A percentile compares a stretch with the other conserved stretches of the same genome.
phyloP scores from a whole-genome alignment of 495 filamentous ascomycete species.

The Terfezia boudieri region DNA sequence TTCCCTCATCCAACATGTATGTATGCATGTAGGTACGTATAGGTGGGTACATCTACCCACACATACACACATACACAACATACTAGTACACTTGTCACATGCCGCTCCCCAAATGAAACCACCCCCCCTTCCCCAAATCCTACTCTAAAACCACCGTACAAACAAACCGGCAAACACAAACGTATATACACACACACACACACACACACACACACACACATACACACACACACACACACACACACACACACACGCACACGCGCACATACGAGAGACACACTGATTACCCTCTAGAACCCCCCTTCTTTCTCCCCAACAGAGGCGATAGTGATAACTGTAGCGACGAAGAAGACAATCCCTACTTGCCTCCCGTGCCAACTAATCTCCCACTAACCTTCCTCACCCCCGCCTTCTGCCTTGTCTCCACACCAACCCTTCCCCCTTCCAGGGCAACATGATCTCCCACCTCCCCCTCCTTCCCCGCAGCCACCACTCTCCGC shows the following conservation, averaged over 20 bases:
- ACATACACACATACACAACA: conserved; percentile 4
- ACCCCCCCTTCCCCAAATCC: too few relatives aligned
- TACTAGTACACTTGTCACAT: conserved; percentile 1
- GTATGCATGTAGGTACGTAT: too few relatives aligned
- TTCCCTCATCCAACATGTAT: too few relatives aligned
- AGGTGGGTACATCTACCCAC: conserved; percentile 2
- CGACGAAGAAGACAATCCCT: conserved; percentile 8
- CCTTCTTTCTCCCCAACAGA: neutral
- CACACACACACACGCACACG: neutral
- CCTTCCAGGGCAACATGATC: conserved; percentile 13
- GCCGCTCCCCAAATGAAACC: conserved; percentile 2
- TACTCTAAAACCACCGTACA: neutral
- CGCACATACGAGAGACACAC: neutral
- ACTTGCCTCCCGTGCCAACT: conserved; percentile 41
- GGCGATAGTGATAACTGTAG: too few relatives aligned
- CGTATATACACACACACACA: too few relatives aligned
- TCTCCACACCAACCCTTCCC: conserved; percentile 7
- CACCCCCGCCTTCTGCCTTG: conserved; percentile 28
- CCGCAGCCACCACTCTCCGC: conserved; percentile 32
- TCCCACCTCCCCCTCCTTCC: conserved; percentile 20
- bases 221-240: neutral
- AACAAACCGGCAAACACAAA: neutral
- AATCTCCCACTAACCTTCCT: conserved; percentile 83
- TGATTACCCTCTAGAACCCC: neutral
- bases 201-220: too few relatives aligned